Evolutionary conservation across 805 yeast species (phyloP).

Genomic region (Clavispora santaluciae): DNA sequence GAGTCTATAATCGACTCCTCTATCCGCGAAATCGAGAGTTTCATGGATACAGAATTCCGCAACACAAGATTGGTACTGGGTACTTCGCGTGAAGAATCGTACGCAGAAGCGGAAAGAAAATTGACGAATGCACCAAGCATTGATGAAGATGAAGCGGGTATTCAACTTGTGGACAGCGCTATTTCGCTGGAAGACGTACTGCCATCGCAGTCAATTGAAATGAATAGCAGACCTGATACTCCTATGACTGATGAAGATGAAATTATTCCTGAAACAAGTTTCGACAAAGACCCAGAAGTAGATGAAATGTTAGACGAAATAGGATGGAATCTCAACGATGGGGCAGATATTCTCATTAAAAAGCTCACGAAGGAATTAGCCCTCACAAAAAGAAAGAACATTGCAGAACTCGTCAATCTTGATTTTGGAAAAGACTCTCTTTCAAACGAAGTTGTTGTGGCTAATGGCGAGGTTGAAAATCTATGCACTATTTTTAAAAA

Average conservation of each 20-base stretch:
- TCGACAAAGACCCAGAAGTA: constrained; percentile 38
- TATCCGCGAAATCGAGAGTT: constrained; percentile 37
- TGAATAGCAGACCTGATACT: constrained; percentile 1
- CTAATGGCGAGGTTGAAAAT: constrained; percentile 34
- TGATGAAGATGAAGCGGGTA: background rate
- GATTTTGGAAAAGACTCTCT: constrained; percentile 31
- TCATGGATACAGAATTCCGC: constrained; percentile 32
- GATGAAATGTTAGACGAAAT: constrained; percentile 74
- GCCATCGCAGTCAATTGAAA: background rate
- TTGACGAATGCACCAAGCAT: background rate
- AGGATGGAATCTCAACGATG: constrained; percentile 70
- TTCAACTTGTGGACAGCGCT: constrained; percentile 5
- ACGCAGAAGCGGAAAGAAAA: background rate
- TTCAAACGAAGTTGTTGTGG: constrained; percentile 28
- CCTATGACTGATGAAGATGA: constrained; percentile 1
- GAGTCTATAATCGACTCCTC: constrained; percentile 25
- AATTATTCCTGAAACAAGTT: constrained; percentile 2
- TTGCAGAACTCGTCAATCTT: constrained; percentile 39
- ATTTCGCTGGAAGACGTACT: constrained; percentile 6
- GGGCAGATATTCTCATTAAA: constrained; percentile 51
- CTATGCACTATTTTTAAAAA: constrained; percentile 33
- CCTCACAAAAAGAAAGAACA: constrained; percentile 57
- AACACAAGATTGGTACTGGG: constrained; percentile 2
- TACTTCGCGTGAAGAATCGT: background rate
- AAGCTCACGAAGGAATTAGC: constrained; percentile 58